Base-by-base conservation (phyloP, 2,329 filamentous ascomycete genomes). In the Hortaea sp. region DNA sequence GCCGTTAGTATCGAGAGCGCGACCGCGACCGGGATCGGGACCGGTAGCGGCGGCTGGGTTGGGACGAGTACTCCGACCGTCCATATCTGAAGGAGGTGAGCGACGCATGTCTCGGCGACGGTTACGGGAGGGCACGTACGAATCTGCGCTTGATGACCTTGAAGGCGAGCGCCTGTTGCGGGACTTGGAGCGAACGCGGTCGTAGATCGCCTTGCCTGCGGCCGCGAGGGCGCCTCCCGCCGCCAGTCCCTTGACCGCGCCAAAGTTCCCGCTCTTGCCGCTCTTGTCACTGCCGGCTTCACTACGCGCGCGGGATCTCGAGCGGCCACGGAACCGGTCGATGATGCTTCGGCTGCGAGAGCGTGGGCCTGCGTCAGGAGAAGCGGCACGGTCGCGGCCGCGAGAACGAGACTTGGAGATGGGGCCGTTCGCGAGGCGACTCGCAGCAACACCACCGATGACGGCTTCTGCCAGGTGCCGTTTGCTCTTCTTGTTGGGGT, bases 391-490 rank as follows among this genome's bases (percentile, higher is more conserved):
- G 44, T 63, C 63, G 50, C 60, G 67, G 29, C 66, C 62, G 43
- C 63, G 65, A 76, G 81, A 69, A 74, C 79, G 59, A 74, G 81
- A 63, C 79, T 84, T 60, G 76, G 78, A 64, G 73, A 78, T 68
- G 74, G 84, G 79, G 13, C 89, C 89, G 60, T 95, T 89, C 63
- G 94, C 78, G 50, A 95, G 70, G 45, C 86, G 84, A 67, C 88
- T 94, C 39, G 87, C 85, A 30, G 90, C 79, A 40, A 95, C 76
- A 65, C 90, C 90, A 60, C 88, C 89, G 49, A 95, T 78, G 46
- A 94, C 88, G 34, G 89, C 86, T 64, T 94, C 87, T 37, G 88
- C 74, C 46, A 95, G 76, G 57, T 92, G 85, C 41, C 87, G 79
- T 68, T 88, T 94, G 53, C 69, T 69, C 69, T 88, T 82, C 63